Evolutionary conservation across 176 grass and related monocot genomes (phyloP), one percentile per base, ranked within the genome.

Genomic region (Avena atlantica): DNA sequence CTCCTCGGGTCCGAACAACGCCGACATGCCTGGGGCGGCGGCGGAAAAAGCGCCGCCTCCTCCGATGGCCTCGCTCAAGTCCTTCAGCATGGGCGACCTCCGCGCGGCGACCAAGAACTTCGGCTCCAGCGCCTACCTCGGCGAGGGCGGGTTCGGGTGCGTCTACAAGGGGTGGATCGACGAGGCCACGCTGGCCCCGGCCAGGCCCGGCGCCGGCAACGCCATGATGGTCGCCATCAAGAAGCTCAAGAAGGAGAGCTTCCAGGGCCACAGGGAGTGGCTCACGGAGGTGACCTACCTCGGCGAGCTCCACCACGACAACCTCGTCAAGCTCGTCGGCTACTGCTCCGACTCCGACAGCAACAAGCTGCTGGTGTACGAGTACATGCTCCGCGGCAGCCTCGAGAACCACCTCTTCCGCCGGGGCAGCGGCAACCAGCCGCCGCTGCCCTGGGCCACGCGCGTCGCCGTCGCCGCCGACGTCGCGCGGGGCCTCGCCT

Each of bases 111-210:
- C 95, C 55, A 93, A 85, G 78, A 98, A 98, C 81, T 98, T 98
- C 47, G 87, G 90, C 0, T 90, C 95, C 4, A 90, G 47, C 10
- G 81, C 89, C 1, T 93, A 88, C 78, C 91, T 98, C 0, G 95
- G 95, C 3, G 95, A 98, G 91, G 95, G 95, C 44, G 95, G 95
- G 12, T 98, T 98, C 78, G 95, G 93, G 29, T 92, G 89, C 78
- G 95, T 98, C 20, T 98, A 91, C 84, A 98, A 98, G 88, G 95
- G 95, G 0, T 98, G 95, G 95, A 89, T 98, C 53, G 93, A 98
- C 86, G 93, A 92, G 83, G 63, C 81, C 21, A 93, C 80, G 65
- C 81, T 95, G 42, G 62, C 67, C 17, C 91, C 95, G 12, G 88
- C 95, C 15, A 95, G 68, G 81, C 85, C 89, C 3, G 95, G 95